Evolutionary conservation across 352 stramenopile genomes (phyloP), one percentile per base, ranked within the genome.

Genomic region (Phytophthora capsici): DNA sequence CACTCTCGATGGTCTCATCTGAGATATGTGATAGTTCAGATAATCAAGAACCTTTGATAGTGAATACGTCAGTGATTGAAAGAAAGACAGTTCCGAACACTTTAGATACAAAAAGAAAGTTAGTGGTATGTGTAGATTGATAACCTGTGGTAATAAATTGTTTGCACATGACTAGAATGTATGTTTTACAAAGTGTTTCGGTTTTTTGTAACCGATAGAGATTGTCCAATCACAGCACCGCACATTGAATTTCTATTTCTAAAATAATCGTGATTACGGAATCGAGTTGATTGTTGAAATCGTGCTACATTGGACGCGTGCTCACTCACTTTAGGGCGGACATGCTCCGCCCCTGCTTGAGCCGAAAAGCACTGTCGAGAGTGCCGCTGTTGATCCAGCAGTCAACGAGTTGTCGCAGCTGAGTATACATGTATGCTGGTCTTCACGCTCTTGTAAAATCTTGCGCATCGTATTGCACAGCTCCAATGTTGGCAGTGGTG

Each of bases 381-480:
- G 8, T 16, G 23, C 20, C 17, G 30, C 22, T 26, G 66, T 22
- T 55, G 59, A 44, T 1, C 26, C 53, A 49, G n/a, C 2, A 38
- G n/a, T 14, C 10, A 44, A 43, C 22, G 36, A 36, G 37, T 22
- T 56, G 40, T 66, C 22, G 23, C 25, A 26, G 12, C 3, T 19
- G 1, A 44, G 13, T 8, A 13, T 22, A n/a, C n/a, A n/a, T n/a
- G n/a, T n/a, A 19, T 56, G 47, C 16, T n/a, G 14, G 19, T 56
- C 37, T 47, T 57, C 10, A 43, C 38, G 22, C 13, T 66, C 58
- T 2, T 63, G 10, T 28, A 64, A 25, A 2, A 16, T 25, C n/a
- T 57, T 25, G 32, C 61, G 66, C 47, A 75, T 44, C 5, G 45
- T 34, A 20, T 51, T 36, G 46, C 66, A 64, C 62, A 78, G 22